Conservation (phyloP, 2,329 filamentous ascomycete genomes). For the Scedosporium minutisporum region DNA sequence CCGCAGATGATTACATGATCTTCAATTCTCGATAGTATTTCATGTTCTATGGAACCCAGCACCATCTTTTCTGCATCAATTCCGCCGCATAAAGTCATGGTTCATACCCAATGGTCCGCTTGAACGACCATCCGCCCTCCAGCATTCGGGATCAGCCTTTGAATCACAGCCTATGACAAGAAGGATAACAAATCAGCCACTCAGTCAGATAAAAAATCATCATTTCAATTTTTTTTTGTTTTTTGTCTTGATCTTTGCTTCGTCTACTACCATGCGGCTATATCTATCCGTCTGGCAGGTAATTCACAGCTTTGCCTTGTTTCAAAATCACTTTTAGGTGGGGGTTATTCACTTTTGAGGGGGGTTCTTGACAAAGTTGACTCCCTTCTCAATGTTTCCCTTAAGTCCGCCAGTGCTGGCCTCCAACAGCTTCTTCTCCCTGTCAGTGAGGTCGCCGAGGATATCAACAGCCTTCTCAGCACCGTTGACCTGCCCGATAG, state of each 20-base stretch:
- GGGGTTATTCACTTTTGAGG: constrained; percentile 64
- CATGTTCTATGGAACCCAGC: neutral
- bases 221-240: neutral
- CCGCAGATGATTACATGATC: neutral
- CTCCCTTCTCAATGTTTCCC: constrained; percentile 89
- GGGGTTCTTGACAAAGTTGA: constrained; percentile 79
- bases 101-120: neutral
- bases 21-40: neutral
- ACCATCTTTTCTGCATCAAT: neutral
- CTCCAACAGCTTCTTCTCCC: constrained; percentile 81
- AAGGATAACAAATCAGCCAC: constrained; percentile 4
- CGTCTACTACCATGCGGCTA: neutral
- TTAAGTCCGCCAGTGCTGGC: constrained; percentile 69
- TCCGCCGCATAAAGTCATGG: neutral
- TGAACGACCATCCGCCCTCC: neutral
- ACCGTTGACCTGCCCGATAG: constrained; percentile 56
- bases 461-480: constrained; percentile 79
- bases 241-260: constrained; percentile 8
- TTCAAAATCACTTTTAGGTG: neutral
- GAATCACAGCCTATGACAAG: constrained; percentile 6
- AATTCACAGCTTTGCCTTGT: neutral
- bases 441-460: constrained; percentile 64
- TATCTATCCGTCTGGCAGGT: neutral
- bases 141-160: neutral
- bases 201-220: neutral